Evolutionary conservation across 202 grass and related monocot species (phyloP), one percentile per base, ranked within the genome.

Genomic region (Panicum hallii): DNA sequence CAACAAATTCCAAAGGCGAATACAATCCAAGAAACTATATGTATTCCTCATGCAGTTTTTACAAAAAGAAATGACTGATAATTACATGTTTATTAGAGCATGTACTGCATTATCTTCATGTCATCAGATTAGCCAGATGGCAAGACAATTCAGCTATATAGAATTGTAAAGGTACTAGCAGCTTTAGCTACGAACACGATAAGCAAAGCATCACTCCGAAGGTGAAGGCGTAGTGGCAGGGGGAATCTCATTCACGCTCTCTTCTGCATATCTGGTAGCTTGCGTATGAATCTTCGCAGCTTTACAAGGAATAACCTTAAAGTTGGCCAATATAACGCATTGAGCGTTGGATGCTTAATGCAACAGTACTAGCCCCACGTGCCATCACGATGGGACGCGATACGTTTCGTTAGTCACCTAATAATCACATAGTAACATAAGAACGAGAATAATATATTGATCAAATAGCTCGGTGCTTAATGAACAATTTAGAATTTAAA

Each of bases 201-300:
- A 85, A 44, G 74, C 65, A 72, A 70, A 26, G 55, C 72, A 17
- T 61, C 74, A 23, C 34, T 75, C 57, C 8, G 19, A 42, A 42
- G 11, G 44, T 85, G 63, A 61, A 81, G 38, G 62, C 11, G 63
- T 60, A 48, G 42, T 11, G 14, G 23, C 45, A 7, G 0, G 16
- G 10, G 70, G 82, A 89, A 89, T 89, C 77, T 54, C 71, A 47
- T 89, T 70, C 87, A 71, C n/a, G 6, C 14, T 15, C 11, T 32
- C 78, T 77, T 85, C 82, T 81, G 69, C 77, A 85, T 80, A 50
- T 80, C 57, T 74, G n/a, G 20, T 56, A 26, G 47, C 66, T 53
- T 23, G 63, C 61, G 30, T 20, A 77, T 83, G 81, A 56, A 84
- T 84, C 75, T 74, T 48, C 15, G 22, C n/a, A 49, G 19, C 63